Conservation (phyloP, 805 yeast genomes). For the Wickerhamomyces sydowiorum region DNA sequence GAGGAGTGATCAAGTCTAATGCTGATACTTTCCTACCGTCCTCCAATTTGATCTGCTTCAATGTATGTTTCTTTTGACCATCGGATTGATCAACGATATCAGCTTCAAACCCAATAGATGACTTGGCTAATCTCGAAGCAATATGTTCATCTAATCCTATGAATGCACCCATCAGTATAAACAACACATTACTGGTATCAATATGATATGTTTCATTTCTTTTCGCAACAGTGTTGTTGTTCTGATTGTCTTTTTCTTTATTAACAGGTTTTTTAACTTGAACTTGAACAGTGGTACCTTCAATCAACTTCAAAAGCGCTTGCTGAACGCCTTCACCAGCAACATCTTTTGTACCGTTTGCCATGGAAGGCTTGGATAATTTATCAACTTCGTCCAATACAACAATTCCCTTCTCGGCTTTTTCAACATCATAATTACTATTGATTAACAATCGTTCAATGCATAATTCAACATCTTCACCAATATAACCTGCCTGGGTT, state of each 20-base stretch:
- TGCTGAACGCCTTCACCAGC: conserved; percentile 66
- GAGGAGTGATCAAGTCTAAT: conserved; percentile 40
- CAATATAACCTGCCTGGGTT: conserved; percentile 62
- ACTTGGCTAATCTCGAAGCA: conserved; percentile 29
- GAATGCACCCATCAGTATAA: conserved; percentile 58
- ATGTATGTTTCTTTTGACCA: conserved; percentile 16
- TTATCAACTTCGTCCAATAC: conserved; percentile 59
- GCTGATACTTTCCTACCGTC: conserved; percentile 35
- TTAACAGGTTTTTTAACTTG: conserved; percentile 38
- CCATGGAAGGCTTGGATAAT: conserved; percentile 41
- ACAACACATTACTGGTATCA: conserved; percentile 51
- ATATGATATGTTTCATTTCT: conserved; percentile 40
- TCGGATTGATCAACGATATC: conserved; percentile 8
- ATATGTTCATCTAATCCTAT: conserved; percentile 49
- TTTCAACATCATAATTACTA: conserved; percentile 45
- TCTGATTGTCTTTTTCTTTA: conserved; percentile 21
- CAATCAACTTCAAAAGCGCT: conserved; percentile 48
- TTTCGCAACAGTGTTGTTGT: conserved; percentile 26
- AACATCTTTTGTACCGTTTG: conserved; percentile 48
- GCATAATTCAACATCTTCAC: conserved; percentile 57
- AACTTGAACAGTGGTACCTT: conserved; percentile 48
- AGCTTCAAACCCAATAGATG: conserved; percentile 21
- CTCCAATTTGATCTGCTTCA: conserved; percentile 30
- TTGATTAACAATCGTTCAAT: conserved; percentile 44
- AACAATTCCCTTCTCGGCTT: conserved; percentile 51